Conservation (phyloP, 768 basidiomycete genomes). For the Hebeloma cylindrosporum region DNA sequence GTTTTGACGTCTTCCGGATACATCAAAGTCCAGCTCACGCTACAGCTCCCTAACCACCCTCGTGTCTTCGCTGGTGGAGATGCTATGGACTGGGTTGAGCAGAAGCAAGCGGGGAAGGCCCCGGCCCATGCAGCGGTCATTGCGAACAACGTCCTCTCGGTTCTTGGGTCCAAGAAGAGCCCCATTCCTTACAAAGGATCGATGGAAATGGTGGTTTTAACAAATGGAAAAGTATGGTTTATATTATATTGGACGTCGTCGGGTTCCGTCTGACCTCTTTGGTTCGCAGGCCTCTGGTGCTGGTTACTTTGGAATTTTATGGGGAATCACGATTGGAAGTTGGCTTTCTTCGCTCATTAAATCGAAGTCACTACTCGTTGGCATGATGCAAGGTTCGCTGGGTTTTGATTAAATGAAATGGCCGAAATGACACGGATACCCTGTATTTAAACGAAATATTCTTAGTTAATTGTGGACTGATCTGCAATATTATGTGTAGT, state of each 20-base stretch:
- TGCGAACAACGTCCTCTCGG: slow-evolving; percentile 49
- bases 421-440: too few species aligned
- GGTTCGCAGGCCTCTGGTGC: slow-evolving; percentile 40
- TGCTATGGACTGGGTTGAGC: slow-evolving; percentile 60
- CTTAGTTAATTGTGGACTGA: too few species aligned
- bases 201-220: slow-evolving; percentile 52
- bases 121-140: slow-evolving; percentile 45
- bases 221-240: slow-evolving; percentile 52
- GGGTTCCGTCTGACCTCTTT: neutral
- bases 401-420: too few species aligned
- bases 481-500: too few species aligned
- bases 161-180: slow-evolving; percentile 38
- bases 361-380: slow-evolving; percentile 31
- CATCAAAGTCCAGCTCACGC: slow-evolving; percentile 55
- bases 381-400: slow-evolving; percentile 14
- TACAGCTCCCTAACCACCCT: slow-evolving; percentile 52
- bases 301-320: slow-evolving; percentile 41
- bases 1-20: slow-evolving; percentile 39
- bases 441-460: too few species aligned
- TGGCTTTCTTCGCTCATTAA: slow-evolving; percentile 43
- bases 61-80: slow-evolving; percentile 69
- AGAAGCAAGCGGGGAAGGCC: slow-evolving; percentile 56
- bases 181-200: slow-evolving; percentile 45
- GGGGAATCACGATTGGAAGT: slow-evolving; percentile 47
- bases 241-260: neutral